Conservation (phyloP, 1,139 yeast genomes). For the Kluyveromyces sp. region DNA sequence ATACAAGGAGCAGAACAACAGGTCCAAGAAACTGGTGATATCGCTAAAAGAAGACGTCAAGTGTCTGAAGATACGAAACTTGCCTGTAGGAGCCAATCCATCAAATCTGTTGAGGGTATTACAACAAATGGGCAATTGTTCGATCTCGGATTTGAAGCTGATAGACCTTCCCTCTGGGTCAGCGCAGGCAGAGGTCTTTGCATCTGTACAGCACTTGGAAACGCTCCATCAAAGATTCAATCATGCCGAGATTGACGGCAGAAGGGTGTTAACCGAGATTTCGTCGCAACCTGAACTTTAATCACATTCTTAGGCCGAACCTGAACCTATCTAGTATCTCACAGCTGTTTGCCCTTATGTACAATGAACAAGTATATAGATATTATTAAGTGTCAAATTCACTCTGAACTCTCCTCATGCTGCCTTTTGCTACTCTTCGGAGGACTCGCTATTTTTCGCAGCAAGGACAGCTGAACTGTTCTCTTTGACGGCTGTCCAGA, state of each 20-base stretch:
- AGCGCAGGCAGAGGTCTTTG: slow-evolving; percentile 25
- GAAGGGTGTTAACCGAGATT: slow-evolving; percentile 16
- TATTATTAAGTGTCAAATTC: too few relatives aligned
- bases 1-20: slow-evolving; percentile 3
- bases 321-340: neutral
- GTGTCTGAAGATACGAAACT: slow-evolving; percentile 21
- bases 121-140: slow-evolving; percentile 18
- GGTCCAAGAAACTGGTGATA: slow-evolving; percentile 18
- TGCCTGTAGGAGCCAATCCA: slow-evolving; percentile 25
- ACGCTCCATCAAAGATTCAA: slow-evolving; percentile 22
- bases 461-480: slow-evolving; percentile 21
- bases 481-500: slow-evolving; percentile 33
- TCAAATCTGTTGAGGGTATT: slow-evolving; percentile 19
- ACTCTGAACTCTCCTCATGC: slow-evolving; percentile 2
- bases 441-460: slow-evolving; percentile 22
- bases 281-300: slow-evolving; percentile 11
- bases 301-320: neutral
- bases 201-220: slow-evolving; percentile 17
- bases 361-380: neutral
- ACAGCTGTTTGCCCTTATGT: neutral
- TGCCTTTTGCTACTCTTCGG: slow-evolving; percentile 3
- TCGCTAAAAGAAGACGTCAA: slow-evolving; percentile 15
- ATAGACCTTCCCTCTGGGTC: slow-evolving; percentile 29
- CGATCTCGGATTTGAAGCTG: slow-evolving; percentile 19
- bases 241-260: slow-evolving; percentile 28